These are phyloP conservation scores for Areca catechu DNA, from an alignment of 176 grass and related monocot species.

Conservation along the genomic window DNA sequence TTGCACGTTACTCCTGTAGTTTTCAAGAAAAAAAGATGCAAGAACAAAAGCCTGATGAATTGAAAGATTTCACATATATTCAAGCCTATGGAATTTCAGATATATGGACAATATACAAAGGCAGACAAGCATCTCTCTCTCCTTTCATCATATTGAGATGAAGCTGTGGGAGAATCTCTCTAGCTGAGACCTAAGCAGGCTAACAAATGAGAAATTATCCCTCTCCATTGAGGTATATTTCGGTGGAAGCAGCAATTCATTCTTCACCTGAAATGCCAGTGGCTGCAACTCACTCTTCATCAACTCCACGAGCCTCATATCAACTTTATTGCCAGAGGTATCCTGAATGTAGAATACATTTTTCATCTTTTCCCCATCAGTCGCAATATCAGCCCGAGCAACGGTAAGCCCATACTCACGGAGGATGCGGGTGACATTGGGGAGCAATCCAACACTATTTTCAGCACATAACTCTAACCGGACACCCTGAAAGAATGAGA, in stretches of 20 bases:
- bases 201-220: slow-evolving; percentile 23
- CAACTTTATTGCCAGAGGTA: slow-evolving; percentile 40
- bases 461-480: slow-evolving; percentile 38
- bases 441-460: slow-evolving; percentile 30
- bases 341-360: slow-evolving; percentile 38
- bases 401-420: slow-evolving; percentile 43
- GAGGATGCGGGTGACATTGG: slow-evolving; percentile 34
- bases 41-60: too few relatives aligned
- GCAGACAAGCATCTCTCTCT: not conserved
- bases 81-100: too few relatives aligned
- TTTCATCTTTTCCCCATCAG: slow-evolving; percentile 30
- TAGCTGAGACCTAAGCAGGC: slow-evolving; percentile 28
- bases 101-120: too few relatives aligned
- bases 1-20: too few relatives aligned
- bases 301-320: slow-evolving; percentile 20
- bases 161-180: slow-evolving; percentile 36
- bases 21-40: too few relatives aligned
- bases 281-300: slow-evolving; percentile 34
- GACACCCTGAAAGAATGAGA: slow-evolving; percentile 24
- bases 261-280: slow-evolving; percentile 26
- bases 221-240: not conserved
- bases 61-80: too few relatives aligned
- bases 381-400: slow-evolving; percentile 33
- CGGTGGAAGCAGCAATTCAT: slow-evolving; percentile 6
- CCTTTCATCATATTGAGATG: slow-evolving; percentile 15